Percentiles rank a stretch among this genome's conserved stretches.
Conservation (phyloP, 345 rosid genomes). For the Eucalyptus pauciflora region DNA sequence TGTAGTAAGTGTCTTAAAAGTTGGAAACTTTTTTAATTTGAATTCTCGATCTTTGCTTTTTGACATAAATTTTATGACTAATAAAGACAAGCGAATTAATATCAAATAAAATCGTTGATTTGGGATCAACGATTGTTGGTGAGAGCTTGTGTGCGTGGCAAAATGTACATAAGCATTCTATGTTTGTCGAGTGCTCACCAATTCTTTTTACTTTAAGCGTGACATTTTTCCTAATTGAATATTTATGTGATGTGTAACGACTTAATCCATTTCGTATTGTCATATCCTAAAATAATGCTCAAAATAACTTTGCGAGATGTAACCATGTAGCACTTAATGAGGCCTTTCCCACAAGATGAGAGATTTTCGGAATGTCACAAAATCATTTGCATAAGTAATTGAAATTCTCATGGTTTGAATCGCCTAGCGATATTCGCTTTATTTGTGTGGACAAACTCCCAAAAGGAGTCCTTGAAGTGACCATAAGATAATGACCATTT, state of each 20-base stretch:
- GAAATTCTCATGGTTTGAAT: too few species aligned
- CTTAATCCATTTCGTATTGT: rapidly evolving
- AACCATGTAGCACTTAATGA: not conserved
- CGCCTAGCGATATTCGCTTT: too few species aligned
- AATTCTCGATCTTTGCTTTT: not conserved
- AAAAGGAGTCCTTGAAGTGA: rapidly evolving
- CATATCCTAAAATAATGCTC: not conserved
- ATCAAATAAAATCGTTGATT: not conserved
- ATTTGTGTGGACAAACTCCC: too few species aligned
- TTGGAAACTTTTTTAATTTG: not conserved
- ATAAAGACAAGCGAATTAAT: not conserved
- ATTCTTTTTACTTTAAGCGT: not conserved
- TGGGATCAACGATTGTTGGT: too few species aligned
- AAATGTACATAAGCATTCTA: not conserved
- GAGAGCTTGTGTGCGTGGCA: not conserved
- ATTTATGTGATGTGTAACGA: not conserved
- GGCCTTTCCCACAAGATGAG: too few species aligned
- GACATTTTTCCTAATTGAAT: not conserved
- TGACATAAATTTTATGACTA: not conserved
- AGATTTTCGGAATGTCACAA: too few species aligned
- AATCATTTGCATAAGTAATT: too few species aligned
- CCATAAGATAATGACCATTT: not conserved
- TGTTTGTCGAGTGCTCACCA: not conserved
- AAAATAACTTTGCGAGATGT: not conserved
- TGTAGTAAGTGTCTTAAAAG: not conserved